Evolutionary conservation across 2,329 filamentous ascomycete species (phyloP).

Genomic region (Bisporella sp.): DNA sequence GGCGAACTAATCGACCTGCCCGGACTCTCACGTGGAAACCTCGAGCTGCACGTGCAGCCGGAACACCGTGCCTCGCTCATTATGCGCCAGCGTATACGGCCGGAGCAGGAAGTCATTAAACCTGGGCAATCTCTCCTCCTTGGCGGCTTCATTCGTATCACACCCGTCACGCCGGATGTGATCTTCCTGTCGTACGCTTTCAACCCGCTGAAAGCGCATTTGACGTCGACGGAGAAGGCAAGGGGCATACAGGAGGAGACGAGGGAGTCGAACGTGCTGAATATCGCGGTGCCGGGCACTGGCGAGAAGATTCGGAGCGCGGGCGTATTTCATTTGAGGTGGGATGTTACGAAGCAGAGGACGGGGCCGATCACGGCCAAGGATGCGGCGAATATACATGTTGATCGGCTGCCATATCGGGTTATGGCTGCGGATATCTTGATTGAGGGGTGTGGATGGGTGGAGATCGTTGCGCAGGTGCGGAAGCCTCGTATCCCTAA

Average conservation of each 20-base stretch:
- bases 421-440: conserved; percentile 78
- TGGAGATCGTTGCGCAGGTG: conserved; percentile 80
- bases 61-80: conserved; percentile 61
- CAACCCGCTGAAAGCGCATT: conserved; percentile 67
- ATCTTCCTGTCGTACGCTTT: conserved; percentile 81
- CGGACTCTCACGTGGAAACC: conserved; percentile 66
- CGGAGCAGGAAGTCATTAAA: conserved; percentile 67
- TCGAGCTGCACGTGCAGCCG: conserved; percentile 65
- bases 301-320: conserved; percentile 59
- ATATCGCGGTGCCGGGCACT: conserved; percentile 53
- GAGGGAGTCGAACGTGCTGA: conserved; percentile 51
- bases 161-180: conserved; percentile 57
- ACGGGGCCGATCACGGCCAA: conserved; percentile 65
- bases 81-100: conserved; percentile 70
- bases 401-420: conserved; percentile 68
- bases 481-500: conserved; percentile 39
- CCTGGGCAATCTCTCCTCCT: conserved; percentile 75
- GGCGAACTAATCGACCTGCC: conserved; percentile 93
- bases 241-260: conserved; percentile 61
- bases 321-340: conserved; percentile 65
- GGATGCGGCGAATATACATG: conserved; percentile 53
- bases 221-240: conserved; percentile 76
- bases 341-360: conserved; percentile 77
- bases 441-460: conserved; percentile 88
- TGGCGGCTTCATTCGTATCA: conserved; percentile 82